A percentile compares a stretch with the other conserved stretches of the same genome.
Evolutionary conservation across 768 basidiomycete genomes (phyloP).

Genomic region (Xerocomellus chrysenteron): DNA sequence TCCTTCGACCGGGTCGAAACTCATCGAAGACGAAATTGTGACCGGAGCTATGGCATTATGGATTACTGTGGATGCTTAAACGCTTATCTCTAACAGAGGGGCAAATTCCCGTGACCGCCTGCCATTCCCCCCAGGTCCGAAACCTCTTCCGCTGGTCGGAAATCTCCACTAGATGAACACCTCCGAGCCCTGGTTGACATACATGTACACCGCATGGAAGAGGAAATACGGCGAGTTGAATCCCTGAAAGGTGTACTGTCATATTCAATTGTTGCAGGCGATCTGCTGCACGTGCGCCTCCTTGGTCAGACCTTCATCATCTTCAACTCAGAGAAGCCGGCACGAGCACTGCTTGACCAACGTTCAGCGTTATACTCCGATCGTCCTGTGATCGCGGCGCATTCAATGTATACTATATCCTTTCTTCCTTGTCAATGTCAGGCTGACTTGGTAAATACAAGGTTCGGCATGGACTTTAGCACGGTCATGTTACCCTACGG

Average conservation of each 20-base stretch:
- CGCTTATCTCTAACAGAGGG: background rate
- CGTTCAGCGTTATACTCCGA: constrained; percentile 30
- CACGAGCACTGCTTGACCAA: constrained; percentile 26
- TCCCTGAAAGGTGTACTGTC: background rate
- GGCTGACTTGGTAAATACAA: constrained; percentile 1
- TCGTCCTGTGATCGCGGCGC: constrained; percentile 19
- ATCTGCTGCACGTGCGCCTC: constrained; percentile 21
- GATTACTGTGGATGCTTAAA: background rate
- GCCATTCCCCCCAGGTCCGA: constrained; percentile 32
- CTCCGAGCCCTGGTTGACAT: constrained; percentile 34
- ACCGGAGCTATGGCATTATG: too few species aligned
- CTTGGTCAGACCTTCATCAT: constrained; percentile 26
- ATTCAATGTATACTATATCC: constrained; percentile 10
- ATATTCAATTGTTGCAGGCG: constrained; percentile 13
- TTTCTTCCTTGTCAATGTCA: background rate
- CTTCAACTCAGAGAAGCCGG: constrained; percentile 30
- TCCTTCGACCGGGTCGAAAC: too few species aligned
- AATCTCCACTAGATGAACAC: constrained; percentile 28
- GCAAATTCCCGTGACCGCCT: constrained; percentile 6
- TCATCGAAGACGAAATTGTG: too few species aligned
- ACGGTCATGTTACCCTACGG: constrained; percentile 30
- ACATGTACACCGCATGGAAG: constrained; percentile 36
- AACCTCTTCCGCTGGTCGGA: constrained; percentile 30
- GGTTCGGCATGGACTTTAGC: constrained; percentile 29
- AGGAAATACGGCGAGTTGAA: constrained; percentile 29